phyloP scores from a whole-genome alignment of 441 rosid species.

The Gossypium gossypioides region DNA sequence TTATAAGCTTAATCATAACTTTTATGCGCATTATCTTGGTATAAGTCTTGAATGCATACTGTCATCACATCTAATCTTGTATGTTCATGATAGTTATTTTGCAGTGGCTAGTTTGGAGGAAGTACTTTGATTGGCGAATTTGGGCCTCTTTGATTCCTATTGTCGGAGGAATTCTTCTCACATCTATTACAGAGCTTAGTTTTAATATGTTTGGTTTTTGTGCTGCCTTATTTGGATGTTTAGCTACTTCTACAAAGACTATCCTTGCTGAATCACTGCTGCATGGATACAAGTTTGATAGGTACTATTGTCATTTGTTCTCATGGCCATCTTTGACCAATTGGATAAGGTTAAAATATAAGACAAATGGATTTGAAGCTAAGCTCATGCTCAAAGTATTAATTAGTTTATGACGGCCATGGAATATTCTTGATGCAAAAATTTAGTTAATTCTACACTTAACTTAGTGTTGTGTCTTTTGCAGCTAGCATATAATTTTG shows the following conservation, averaged over 20 bases:
- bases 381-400: background rate
- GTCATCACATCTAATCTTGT: constrained; percentile 10
- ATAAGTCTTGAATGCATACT: background rate
- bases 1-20: background rate
- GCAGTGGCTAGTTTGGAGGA: constrained; percentile 97
- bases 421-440: background rate
- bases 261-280: constrained; percentile 96
- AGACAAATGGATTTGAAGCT: background rate
- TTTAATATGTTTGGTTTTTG: constrained; percentile 91
- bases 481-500: background rate
- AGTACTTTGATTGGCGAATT: constrained; percentile 90
- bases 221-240: constrained; percentile 94
- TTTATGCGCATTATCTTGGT: constrained; percentile 2
- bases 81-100: constrained; percentile 58
- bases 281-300: constrained; percentile 96
- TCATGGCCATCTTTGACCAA: background rate
- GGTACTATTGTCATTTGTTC: constrained; percentile 33
- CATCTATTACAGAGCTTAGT: constrained; percentile 90
- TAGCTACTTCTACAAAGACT: constrained; percentile 97
- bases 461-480: background rate
- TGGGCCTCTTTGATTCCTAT: constrained; percentile 93
- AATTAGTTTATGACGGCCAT: background rate
- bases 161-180: constrained; percentile 92
- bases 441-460: background rate
- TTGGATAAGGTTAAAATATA: background rate